Base-by-base conservation (phyloP, 2,329 filamentous ascomycete species). In the Colletotrichum coccodes region DNA sequence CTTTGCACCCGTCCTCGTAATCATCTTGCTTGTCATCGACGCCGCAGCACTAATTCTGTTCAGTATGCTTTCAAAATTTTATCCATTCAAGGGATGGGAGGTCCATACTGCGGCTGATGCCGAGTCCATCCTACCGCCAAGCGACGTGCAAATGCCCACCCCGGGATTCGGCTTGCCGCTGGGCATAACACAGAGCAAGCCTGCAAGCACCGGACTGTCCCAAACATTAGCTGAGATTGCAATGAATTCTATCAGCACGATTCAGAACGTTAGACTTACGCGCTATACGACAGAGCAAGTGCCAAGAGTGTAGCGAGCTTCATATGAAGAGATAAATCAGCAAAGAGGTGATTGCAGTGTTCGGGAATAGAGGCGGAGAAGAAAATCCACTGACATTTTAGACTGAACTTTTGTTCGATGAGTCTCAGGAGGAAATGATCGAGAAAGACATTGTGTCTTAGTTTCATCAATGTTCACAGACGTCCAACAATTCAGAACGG, bases 11-110 rank as follows among this genome's bases (percentile, higher is more conserved):
- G 3, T n/a, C 2, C 14, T 64, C 12, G 23, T 57, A 64, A 2
- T 3, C 4, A 11, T n/a, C 16, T 32, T 23, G 12, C 52, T 49
- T 32, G 40, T 26, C 42, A 11, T 58, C 44, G n/a, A 9, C 6
- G 21, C 56, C 18, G 26, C 60, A 64, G 60, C 60, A 64, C 52
- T 64, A 42, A 6, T 6, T 16, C 30, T 9, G 18, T 38, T 58
- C 4, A 46, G 54, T 14, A 32, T 11, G 12, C 3, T 26, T 16
- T 6, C 4, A 38, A 3, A 23, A 11, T 26, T 14, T 26, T 3
- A 2, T 16, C 5, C 14, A n/a, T 12, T 38, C 5, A 38, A 12
- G 8, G 4, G 18, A 23, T n/a, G n/a, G n/a, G n/a, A 4, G 11
- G 12, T 8, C 30, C 32, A 38, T 49, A 64, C 60, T 26, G 60